Percentiles rank a stretch among this genome's conserved stretches.
Evolutionary conservation across 1,284 basidiomycete genomes (phyloP).

Genomic region (Pseudomicrostroma phylloplanum): DNA sequence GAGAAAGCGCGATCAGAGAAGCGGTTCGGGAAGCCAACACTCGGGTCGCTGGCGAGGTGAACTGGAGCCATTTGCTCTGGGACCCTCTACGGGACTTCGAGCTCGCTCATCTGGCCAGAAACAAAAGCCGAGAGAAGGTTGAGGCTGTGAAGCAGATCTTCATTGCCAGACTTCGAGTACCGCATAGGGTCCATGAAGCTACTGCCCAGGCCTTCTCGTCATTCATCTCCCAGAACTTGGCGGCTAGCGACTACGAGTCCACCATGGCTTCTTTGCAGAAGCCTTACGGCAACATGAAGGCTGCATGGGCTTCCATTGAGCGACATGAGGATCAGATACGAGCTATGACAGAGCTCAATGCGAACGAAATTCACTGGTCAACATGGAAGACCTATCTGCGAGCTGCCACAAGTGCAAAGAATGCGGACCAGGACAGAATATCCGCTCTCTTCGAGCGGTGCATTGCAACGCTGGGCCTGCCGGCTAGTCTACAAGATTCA

Average conservation of each 20-base stretch:
- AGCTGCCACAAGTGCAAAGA: not conserved
- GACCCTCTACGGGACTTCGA: slow-evolving; percentile 34
- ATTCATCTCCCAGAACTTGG: slow-evolving; percentile 33
- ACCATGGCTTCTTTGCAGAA: slow-evolving; percentile 33
- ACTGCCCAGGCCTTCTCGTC: slow-evolving; percentile 36
- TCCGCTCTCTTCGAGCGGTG: slow-evolving; percentile 12
- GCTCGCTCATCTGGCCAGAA: slow-evolving; percentile 14
- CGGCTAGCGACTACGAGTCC: slow-evolving; percentile 34
- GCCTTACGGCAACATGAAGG: slow-evolving; percentile 20
- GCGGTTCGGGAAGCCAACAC: slow-evolving; percentile 13
- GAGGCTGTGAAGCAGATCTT: slow-evolving; percentile 31
- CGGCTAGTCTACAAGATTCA: not conserved
- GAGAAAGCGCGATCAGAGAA: slow-evolving; percentile 8
- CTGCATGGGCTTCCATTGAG: slow-evolving; percentile 18
- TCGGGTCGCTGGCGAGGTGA: slow-evolving; percentile 13
- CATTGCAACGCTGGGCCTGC: slow-evolving; percentile 6
- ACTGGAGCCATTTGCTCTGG: slow-evolving; percentile 30
- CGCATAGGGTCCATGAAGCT: slow-evolving; percentile 24
- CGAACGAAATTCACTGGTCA: slow-evolving; percentile 12
- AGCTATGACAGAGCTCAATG: slow-evolving; percentile 13
- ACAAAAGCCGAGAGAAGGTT: slow-evolving; percentile 10
- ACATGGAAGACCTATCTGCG: slow-evolving; percentile 12
- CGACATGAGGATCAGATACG: slow-evolving; percentile 26
- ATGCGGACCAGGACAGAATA: slow-evolving; percentile 7
- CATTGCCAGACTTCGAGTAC: slow-evolving; percentile 30